Evolutionary conservation across 371 early-diverging fungal genomes (phyloP).

Genomic region (Saksenaea oblongispora): DNA sequence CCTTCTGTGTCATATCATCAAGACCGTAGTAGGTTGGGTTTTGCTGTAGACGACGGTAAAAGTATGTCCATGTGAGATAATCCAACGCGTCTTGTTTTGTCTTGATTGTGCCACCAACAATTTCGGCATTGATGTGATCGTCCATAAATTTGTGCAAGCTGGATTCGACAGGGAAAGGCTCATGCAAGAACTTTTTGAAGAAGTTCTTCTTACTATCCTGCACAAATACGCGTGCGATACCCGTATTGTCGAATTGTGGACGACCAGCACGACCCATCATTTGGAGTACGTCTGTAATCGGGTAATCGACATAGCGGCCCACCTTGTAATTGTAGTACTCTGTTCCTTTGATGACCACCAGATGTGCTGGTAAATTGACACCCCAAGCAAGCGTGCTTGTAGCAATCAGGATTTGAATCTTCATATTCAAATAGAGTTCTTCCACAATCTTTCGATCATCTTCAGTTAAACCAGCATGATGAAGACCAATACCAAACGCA

Average conservation of each 20-base stretch:
- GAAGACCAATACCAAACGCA: constrained; percentile 96
- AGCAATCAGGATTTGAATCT: constrained; percentile 95
- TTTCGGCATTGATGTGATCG: constrained; percentile 93
- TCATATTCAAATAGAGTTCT: constrained; percentile 87
- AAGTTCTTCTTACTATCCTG: constrained; percentile 93
- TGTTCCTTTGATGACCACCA: constrained; percentile 98
- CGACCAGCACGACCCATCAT: constrained; percentile 99
- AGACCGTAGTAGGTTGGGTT: constrained; percentile 96
- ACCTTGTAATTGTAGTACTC: constrained; percentile 93
- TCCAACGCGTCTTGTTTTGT: constrained; percentile 92
- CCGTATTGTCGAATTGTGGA: constrained; percentile 94
- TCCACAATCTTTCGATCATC: constrained; percentile 90
- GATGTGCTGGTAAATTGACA: constrained; percentile 97
- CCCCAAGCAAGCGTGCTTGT: constrained; percentile 99
- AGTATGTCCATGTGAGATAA: constrained; percentile 94
- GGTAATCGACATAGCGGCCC: constrained; percentile 90
- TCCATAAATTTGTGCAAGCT: constrained; percentile 74
- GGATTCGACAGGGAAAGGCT: constrained; percentile 90
- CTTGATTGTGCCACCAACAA: constrained; percentile 82
- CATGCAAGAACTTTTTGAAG: constrained; percentile 95
- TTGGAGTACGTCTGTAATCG: constrained; percentile 95
- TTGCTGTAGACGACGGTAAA: constrained; percentile 85
- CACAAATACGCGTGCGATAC: constrained; percentile 86
- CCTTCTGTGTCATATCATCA: constrained; percentile 68
- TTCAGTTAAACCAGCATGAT: constrained; percentile 97